Evolutionary conservation across 2,329 filamentous ascomycete species (phyloP).

Genomic region (Aspergillus latus): DNA sequence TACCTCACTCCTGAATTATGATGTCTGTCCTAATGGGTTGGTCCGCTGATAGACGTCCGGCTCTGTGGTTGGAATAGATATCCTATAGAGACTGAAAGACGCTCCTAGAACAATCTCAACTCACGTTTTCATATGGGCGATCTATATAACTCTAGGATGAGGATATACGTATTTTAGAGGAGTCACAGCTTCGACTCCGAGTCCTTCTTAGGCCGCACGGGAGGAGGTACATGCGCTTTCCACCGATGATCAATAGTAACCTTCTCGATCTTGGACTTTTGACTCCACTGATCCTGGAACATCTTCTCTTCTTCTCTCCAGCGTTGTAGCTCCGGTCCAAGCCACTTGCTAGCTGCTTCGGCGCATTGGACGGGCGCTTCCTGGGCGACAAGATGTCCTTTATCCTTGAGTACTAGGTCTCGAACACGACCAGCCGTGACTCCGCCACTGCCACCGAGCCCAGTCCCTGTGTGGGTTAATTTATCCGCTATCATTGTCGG

Average conservation of each 20-base stretch:
- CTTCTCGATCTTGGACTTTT: not conserved
- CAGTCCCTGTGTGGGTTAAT: conserved; percentile 10
- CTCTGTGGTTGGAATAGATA: conserved; percentile 5
- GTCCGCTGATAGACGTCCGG: conserved; percentile 17
- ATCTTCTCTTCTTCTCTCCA: not conserved
- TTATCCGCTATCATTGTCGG: conserved; percentile 43
- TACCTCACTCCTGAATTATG: conserved; percentile 1
- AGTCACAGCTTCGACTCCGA: not conserved
- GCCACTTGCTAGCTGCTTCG: not conserved
- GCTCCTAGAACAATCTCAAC: conserved; percentile 6
- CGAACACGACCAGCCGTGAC: not conserved
- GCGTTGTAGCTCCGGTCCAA: not conserved
- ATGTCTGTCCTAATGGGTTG: not conserved
- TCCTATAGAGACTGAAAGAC: conserved; percentile 14
- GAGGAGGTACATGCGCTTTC: not conserved
- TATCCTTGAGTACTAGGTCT: not conserved
- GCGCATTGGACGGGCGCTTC: not conserved
- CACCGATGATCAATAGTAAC: not conserved
- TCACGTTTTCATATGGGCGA: no score
- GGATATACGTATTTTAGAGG: no score
- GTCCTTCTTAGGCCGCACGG: not conserved
- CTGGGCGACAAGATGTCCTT: conserved; percentile 3
- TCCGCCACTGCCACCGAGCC: conserved; percentile 9
- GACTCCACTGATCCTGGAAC: not conserved
- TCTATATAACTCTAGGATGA: no score